Percentiles rank a stretch among this genome's conserved stretches.
phyloP scores from a whole-genome alignment of 371 early-diverging fungal species.

The Sporodiniella umbellata region DNA sequence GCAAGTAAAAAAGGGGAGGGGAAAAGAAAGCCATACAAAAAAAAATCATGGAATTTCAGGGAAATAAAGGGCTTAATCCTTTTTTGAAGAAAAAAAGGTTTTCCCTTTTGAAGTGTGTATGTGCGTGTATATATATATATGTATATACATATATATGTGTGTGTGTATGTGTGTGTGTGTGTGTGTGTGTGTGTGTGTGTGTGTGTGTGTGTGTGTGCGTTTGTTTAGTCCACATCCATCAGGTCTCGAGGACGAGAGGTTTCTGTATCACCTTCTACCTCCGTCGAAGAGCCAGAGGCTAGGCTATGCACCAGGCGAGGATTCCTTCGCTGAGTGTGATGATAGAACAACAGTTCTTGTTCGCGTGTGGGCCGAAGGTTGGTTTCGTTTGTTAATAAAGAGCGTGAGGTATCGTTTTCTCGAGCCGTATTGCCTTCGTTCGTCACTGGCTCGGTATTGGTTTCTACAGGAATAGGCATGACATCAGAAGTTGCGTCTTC shows the following conservation, averaged over 20 bases:
- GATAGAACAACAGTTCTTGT: constrained; percentile 23
- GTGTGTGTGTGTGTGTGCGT: too few species aligned
- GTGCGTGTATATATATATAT: too few species aligned
- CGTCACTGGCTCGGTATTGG: neutral
- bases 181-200: too few species aligned
- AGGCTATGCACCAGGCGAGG: constrained; percentile 21
- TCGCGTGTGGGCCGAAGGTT: constrained; percentile 16
- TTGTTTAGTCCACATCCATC: constrained; percentile 30
- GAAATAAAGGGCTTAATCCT: too few species aligned
- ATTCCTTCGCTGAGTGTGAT: constrained; percentile 21
- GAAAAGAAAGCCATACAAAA: too few species aligned
- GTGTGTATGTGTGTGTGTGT: too few species aligned
- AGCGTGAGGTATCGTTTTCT: constrained; percentile 6
- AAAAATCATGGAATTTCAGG: too few species aligned
- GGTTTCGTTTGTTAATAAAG: constrained; percentile 17
- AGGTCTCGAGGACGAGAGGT: constrained; percentile 20
- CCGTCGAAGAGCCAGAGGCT: constrained; percentile 30
- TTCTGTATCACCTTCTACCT: constrained; percentile 25
- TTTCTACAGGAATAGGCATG: constrained; percentile 24
- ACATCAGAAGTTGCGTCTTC: constrained; percentile 25
- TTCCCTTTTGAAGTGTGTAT: too few species aligned
- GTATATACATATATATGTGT: too few species aligned
- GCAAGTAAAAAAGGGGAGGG: neutral
- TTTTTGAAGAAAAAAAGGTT: too few species aligned
- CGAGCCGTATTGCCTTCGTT: neutral